These are phyloP conservation scores for Daldinia childiae DNA, from an alignment of 495 filamentous ascomycete genomes.

Conservation along the genomic window DNA sequence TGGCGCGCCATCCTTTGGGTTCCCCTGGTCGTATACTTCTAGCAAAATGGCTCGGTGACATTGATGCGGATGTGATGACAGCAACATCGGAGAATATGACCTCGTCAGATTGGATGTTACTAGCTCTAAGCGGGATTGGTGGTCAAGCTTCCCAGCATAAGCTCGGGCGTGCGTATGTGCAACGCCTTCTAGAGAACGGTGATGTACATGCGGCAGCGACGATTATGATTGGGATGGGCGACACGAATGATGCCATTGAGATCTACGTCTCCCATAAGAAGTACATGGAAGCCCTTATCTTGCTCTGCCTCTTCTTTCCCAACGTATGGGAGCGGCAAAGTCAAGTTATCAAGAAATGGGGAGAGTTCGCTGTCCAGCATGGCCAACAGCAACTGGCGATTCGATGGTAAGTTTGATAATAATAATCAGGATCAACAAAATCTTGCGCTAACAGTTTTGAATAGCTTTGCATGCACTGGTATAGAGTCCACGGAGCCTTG, in stretches of 20 bases:
- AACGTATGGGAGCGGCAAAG: constrained; percentile 89
- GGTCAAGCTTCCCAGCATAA: constrained; percentile 84
- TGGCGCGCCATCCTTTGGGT: constrained; percentile 73
- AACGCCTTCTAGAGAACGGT: constrained; percentile 85
- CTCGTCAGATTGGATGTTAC: constrained; percentile 94
- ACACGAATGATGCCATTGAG: constrained; percentile 93
- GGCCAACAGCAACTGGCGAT: constrained; percentile 90
- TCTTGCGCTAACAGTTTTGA: constrained; percentile 16
- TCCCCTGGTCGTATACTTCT: constrained; percentile 82
- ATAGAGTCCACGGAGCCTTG: constrained; percentile 79
- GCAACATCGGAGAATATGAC: constrained; percentile 82
- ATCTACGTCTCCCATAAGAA: constrained; percentile 92
- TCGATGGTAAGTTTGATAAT: constrained; percentile 67
- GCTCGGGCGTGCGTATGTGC: constrained; percentile 90
- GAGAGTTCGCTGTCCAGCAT: constrained; percentile 87
- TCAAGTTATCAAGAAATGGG: constrained; percentile 91
- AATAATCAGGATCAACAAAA: not conserved
- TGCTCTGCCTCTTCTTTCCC: constrained; percentile 78
- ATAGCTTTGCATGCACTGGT: constrained; percentile 79
- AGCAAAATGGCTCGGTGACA: constrained; percentile 91
- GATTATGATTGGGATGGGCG: constrained; percentile 89
- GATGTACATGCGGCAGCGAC: constrained; percentile 93
- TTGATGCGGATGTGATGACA: constrained; percentile 83
- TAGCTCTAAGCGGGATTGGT: constrained; percentile 89
- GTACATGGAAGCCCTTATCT: constrained; percentile 89